Percentiles rank a stretch among this genome's conserved stretches.
phyloP scores from a whole-genome alignment of 768 basidiomycete species.

The Suillus clintonianus region DNA sequence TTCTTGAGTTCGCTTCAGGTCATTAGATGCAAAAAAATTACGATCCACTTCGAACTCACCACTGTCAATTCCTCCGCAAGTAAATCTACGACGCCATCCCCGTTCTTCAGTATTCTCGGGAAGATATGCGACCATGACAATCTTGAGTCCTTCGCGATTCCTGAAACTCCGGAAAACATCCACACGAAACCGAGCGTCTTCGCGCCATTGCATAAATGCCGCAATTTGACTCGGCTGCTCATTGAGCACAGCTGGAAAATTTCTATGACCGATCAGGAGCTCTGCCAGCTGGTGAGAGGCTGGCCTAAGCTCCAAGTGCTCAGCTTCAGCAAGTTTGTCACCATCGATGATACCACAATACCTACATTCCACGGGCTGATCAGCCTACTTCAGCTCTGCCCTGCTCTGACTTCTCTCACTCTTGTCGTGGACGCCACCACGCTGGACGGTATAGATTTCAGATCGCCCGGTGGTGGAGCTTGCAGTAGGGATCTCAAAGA shows the following conservation, averaged over 20 bases:
- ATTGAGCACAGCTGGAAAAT: constrained; percentile 16
- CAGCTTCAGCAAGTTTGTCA: constrained; percentile 16
- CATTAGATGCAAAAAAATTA: not conserved
- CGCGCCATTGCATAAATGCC: not conserved
- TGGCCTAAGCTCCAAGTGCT: constrained; percentile 25
- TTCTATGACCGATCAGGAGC: constrained; percentile 18
- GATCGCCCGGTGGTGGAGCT: not conserved
- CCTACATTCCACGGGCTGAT: constrained; percentile 20
- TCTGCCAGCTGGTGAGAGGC: constrained; percentile 15
- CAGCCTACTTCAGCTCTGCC: constrained; percentile 13
- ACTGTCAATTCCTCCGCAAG: not conserved
- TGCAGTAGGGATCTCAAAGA: not conserved
- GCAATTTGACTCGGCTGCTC: not conserved
- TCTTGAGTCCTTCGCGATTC: not conserved
- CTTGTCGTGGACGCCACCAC: constrained; percentile 21
- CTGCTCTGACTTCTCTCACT: constrained; percentile 14
- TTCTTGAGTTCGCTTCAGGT: not conserved
- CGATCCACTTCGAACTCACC: not conserved
- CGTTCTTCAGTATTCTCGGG: not conserved
- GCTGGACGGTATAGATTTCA: not conserved
- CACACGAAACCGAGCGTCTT: not conserved
- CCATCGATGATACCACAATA: constrained; percentile 14
- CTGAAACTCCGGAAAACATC: not conserved
- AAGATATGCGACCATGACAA: not conserved
- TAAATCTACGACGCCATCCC: not conserved